Conservation (phyloP, 2,329 filamentous ascomycete species). For the Reticulascus tulasneorum region DNA sequence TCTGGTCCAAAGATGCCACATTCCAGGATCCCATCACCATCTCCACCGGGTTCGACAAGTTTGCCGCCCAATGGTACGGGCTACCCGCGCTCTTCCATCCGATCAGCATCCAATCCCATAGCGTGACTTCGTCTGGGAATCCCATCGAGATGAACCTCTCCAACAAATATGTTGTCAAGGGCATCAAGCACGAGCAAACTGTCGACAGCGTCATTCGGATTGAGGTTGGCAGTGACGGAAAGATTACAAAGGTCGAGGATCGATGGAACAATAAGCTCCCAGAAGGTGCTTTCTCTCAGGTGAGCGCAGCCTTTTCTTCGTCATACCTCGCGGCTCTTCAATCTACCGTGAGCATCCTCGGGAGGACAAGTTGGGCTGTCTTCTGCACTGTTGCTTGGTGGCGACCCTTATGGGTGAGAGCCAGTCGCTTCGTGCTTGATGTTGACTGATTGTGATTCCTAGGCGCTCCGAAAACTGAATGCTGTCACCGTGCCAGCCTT, state of each 20-base stretch:
- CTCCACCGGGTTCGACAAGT: conserved; percentile 50
- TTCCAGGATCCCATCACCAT: conserved; percentile 58
- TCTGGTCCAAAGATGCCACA: conserved; percentile 55
- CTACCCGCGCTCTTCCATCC: conserved; percentile 53
- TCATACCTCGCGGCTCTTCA: neutral
- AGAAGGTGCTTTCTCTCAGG: conserved; percentile 27
- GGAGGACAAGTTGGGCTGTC: conserved; percentile 2
- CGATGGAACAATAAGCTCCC: conserved; percentile 32
- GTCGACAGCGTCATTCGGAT: conserved; percentile 28
- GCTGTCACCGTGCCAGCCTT: conserved; percentile 27
- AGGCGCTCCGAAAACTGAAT: conserved; percentile 33
- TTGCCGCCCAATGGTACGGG: conserved; percentile 51
- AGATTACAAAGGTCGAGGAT: conserved; percentile 31
- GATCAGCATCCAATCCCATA: conserved; percentile 51
- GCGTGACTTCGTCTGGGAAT: conserved; percentile 51
- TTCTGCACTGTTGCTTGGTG: conserved; percentile 17
- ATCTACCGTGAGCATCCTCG: neutral
- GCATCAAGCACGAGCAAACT: conserved; percentile 25
- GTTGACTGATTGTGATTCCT: conserved; percentile 1
- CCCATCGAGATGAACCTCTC: conserved; percentile 51
- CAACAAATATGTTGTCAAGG: conserved; percentile 32
- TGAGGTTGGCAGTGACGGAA: conserved; percentile 25
- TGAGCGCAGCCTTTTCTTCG: conserved; percentile 17
- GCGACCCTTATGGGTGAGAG: conserved; percentile 15
- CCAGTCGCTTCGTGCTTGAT: neutral